Evolutionary conservation across 2,329 filamentous ascomycete species (phyloP).

Genomic region (Sporothrix mexicana): DNA sequence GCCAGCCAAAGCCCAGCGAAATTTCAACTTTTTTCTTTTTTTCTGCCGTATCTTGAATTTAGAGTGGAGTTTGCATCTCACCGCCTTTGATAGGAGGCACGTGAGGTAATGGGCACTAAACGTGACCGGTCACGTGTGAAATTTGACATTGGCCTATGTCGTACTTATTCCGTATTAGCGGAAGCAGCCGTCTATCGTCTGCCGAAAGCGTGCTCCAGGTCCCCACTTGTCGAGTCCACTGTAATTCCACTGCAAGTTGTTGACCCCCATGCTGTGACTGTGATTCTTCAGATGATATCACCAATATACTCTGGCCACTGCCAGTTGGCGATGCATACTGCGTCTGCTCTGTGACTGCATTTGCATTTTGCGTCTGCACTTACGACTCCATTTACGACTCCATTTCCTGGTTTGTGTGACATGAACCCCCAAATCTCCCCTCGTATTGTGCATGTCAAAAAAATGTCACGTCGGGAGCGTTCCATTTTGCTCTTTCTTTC

Average conservation of each 20-base stretch:
- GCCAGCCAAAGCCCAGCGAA: conserved; percentile 7
- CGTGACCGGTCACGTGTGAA: background rate
- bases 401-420: background rate
- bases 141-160: too few relatives aligned
- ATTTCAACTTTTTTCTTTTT: conserved; percentile 35
- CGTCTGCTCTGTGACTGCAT: background rate
- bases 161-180: background rate
- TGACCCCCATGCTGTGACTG: conserved; percentile 1
- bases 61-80: conserved; percentile 13
- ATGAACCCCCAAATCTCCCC: background rate
- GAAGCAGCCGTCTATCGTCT: conserved; percentile 22
- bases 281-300: background rate
- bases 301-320: background rate
- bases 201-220: conserved; percentile 5
- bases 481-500: too few relatives aligned
- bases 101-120: background rate
- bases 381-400: background rate
- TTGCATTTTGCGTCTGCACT: background rate
- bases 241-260: background rate
- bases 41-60: conserved; percentile 33
- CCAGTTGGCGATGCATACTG: background rate
- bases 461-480: background rate
- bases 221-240: background rate
- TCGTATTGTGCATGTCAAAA: too few relatives aligned
- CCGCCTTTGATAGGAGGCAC: conserved; percentile 32